phyloP scores from a whole-genome alignment of 2,329 filamentous ascomycete genomes.

The Didymella lethalis region DNA sequence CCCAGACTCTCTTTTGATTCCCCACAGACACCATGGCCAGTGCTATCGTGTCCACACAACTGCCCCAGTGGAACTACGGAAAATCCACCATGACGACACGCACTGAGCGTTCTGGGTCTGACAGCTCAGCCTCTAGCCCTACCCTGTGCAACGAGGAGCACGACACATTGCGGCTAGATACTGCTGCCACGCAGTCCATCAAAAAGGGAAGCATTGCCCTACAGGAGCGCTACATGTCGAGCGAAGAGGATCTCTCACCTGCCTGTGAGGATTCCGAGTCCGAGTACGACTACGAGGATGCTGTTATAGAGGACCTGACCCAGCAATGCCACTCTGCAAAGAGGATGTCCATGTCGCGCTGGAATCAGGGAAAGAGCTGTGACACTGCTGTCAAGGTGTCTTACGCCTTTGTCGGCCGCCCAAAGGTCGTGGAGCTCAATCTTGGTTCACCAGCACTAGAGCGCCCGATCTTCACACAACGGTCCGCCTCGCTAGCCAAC shows the following conservation, averaged over 20 bases:
- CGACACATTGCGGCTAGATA: constrained; percentile 47
- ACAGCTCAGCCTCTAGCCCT: constrained; percentile 47
- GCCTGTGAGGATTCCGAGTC: constrained; percentile 44
- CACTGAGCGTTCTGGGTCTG: constrained; percentile 39
- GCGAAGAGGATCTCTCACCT: constrained; percentile 50
- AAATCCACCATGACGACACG: constrained; percentile 39
- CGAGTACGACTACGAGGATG: constrained; percentile 45
- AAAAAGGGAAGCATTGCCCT: constrained; percentile 39
- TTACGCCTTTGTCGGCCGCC: constrained; percentile 48
- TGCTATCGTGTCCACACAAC: constrained; percentile 44
- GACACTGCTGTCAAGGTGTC: constrained; percentile 51
- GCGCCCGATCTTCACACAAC: constrained; percentile 32
- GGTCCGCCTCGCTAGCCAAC: constrained; percentile 47
- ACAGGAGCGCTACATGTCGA: constrained; percentile 51
- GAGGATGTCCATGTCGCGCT: constrained; percentile 45
- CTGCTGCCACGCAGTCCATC: constrained; percentile 31
- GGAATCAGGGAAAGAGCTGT: constrained; percentile 46
- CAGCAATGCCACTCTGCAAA: constrained; percentile 40
- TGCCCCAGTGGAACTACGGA: constrained; percentile 50
- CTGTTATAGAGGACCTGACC: constrained; percentile 40
- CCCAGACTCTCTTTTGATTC: constrained; percentile 9
- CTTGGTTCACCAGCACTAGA: constrained; percentile 31
- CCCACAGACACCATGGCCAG: constrained; percentile 40
- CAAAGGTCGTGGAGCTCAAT: constrained; percentile 50
- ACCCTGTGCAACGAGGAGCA: constrained; percentile 46